Conservation (phyloP, 495 filamentous ascomycete genomes). For the Lineolata rhizophorae region DNA sequence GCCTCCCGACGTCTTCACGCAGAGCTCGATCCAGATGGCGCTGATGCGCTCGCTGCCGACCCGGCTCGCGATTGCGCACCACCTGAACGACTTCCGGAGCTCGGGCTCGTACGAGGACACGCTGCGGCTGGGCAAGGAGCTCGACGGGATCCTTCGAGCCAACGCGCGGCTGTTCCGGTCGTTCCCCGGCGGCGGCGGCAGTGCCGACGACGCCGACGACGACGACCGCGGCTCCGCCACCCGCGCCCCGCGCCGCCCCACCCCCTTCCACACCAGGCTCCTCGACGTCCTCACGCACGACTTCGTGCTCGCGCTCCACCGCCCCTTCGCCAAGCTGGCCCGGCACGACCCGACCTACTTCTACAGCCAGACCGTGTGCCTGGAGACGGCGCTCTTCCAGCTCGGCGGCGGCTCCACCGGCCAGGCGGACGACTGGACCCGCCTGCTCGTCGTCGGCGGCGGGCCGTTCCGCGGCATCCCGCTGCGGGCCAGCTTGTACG, state of each 20-base stretch:
- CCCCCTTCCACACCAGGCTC: conserved; percentile 2
- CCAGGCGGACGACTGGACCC: conserved; percentile 13
- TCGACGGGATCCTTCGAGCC: no score
- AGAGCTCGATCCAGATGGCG: conserved; percentile 28
- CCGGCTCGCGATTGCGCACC: conserved; percentile 26
- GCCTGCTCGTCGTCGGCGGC: conserved; percentile 21
- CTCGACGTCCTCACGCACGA: conserved; percentile 21
- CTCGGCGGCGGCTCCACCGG: conserved; percentile 25
- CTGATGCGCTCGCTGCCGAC: conserved; percentile 25
- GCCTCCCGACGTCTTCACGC: conserved; percentile 20
- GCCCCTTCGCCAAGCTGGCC: conserved; percentile 28
- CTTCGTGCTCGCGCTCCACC: conserved; percentile 30
- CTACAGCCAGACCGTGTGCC: conserved; percentile 30
- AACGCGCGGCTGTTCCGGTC: no score
- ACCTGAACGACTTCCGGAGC: conserved; percentile 26
- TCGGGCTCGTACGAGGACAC: conserved; percentile 29
- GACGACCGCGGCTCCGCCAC: not conserved
- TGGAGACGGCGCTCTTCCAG: conserved; percentile 29
- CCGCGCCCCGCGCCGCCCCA: no score
- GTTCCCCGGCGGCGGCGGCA: no score
- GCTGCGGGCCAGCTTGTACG: conserved; percentile 14
- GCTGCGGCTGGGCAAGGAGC: conserved; percentile 22
- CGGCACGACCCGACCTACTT: conserved; percentile 27
- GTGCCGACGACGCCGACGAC: not conserved
- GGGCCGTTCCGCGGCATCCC: conserved; percentile 27